Base-by-base conservation (phyloP, 345 rosid species). In the Geranium rotundifolium region DNA sequence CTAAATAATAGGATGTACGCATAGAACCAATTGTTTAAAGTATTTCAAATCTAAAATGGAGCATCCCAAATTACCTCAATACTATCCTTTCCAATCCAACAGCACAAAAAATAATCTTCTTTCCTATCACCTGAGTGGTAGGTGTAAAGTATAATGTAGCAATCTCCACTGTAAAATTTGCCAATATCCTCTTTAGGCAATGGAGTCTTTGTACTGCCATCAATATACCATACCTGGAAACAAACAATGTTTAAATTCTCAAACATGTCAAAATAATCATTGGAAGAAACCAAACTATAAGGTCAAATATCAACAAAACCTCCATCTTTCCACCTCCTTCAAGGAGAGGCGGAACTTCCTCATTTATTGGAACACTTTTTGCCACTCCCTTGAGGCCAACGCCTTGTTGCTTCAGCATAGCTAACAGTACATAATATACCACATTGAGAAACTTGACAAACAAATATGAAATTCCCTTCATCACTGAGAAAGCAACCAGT, bases 321-420 rank as follows among this genome's bases (percentile, higher is more conserved):
- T 95, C 99, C 86, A 88, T 69, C 81, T 85, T 95, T 72, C 99
- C 99, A 66, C 88, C 86, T 73, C 89, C 88, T 79, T 95, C 97
- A 64, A 95, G 92, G 79, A 90, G 75, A 61, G 96, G 95, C 57
- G 95, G 96, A 63, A 86, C 86, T 77, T 90, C 97, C 75, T 90
- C 99, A 61, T 69, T 85, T 55, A 80, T 81, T 17, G 96, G 84
- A 73, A 82, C 65, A 72, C 70, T 82, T 88, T 90, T 93, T 57
- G 72, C 61, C 75, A 76, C 30, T 41, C 96, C 96, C 82, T 95
- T 95, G 61, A 88, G 70, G 76, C 89, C 97, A 69, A 74, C 81
- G 69, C 97, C 97, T 85, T 90, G 95, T 76, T 90, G 97, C 87
- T 95, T 95, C 73, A 95, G 78, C 72, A 90, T 76, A 58, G 99